Evolutionary conservation across 805 yeast genomes (phyloP), one percentile per base, ranked within the genome.

Genomic region (Saccharomyces kudriavzevii): DNA sequence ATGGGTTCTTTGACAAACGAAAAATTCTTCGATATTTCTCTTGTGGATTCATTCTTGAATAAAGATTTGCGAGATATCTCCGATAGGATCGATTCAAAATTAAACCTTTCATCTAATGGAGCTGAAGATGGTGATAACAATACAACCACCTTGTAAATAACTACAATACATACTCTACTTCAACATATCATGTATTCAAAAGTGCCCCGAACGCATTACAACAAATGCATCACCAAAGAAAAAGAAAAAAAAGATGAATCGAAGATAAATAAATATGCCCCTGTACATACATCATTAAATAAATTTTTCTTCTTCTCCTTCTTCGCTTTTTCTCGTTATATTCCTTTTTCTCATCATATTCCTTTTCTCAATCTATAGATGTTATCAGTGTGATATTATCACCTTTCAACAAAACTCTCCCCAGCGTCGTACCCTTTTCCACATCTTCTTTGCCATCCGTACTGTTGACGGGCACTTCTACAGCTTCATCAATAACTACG

Each of bases 301-400:
- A 50, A 29, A 20, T n/a, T 27, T 17, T 28, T 49, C 27, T 27
- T 9, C 25, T 43, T 35, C 20, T 13, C 45, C 11, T 6, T 26
- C 20, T 47, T 45, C n/a, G n/a, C n/a, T n/a, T n/a, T n/a, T n/a
- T n/a, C n/a, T n/a, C n/a, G n/a, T n/a, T n/a, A n/a, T n/a, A n/a
- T n/a, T n/a, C n/a, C n/a, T n/a, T n/a, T n/a, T n/a, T n/a, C n/a
- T n/a, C n/a, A n/a, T n/a, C n/a, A n/a, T n/a, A n/a, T n/a, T n/a
- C n/a, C n/a, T 26, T 25, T 40, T 51, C 48, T 40, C 53, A 54
- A n/a, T 59, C 62, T n/a, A 53, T 51, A 1, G 69, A 54, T 8
- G 77, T 70, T 30, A 94, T 85, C 54, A 92, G 72, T 8, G 96
- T 85, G 47, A 94, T 88, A 66, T 90, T 94, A 66, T 94, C 99